These are phyloP conservation scores for Sporisorium scitamineum DNA, from an alignment of 1,284 basidiomycete genomes.

Conservation along the genomic window DNA sequence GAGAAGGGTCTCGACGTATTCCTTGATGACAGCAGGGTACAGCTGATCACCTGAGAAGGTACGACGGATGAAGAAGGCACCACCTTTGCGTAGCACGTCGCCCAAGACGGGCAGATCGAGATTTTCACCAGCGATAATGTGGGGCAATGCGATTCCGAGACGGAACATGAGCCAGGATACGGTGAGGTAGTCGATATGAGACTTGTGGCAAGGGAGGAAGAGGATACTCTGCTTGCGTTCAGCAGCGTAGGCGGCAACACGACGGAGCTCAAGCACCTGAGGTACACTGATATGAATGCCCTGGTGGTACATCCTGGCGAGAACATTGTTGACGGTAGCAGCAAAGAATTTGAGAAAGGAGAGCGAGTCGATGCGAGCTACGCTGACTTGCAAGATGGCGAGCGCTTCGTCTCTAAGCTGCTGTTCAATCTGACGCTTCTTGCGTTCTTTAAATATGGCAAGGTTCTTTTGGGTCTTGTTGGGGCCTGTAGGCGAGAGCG, in stretches of 20 bases:
- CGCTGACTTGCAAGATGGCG: slow-evolving; percentile 52
- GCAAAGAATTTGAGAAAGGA: slow-evolving; percentile 55
- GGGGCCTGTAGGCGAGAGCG: slow-evolving; percentile 27
- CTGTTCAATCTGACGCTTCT: slow-evolving; percentile 57
- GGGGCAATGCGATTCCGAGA: slow-evolving; percentile 68
- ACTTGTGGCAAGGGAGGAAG: slow-evolving; percentile 70
- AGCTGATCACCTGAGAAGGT: slow-evolving; percentile 69
- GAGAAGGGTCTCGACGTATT: slow-evolving; percentile 69
- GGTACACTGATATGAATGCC: slow-evolving; percentile 65
- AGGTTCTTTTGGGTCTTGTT: slow-evolving; percentile 48
- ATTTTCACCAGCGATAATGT: slow-evolving; percentile 70
- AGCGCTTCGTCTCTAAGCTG: slow-evolving; percentile 58
- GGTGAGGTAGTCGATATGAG: slow-evolving; percentile 68
- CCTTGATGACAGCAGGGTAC: slow-evolving; percentile 69
- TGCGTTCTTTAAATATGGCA: slow-evolving; percentile 52
- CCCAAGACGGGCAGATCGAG: slow-evolving; percentile 68
- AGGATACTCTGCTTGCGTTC: slow-evolving; percentile 68
- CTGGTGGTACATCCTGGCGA: slow-evolving; percentile 68
- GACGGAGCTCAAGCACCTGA: slow-evolving; percentile 63
- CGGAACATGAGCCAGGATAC: slow-evolving; percentile 68
- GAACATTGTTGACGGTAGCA: slow-evolving; percentile 68
- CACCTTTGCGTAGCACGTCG: slow-evolving; percentile 66
- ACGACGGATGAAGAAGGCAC: slow-evolving; percentile 70
- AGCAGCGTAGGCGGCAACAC: slow-evolving; percentile 65
- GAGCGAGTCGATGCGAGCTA: slow-evolving; percentile 59